Percentiles rank a stretch among this genome's conserved stretches.
Evolutionary conservation across 1,139 yeast genomes (phyloP).

Genomic region (Sugiyamaella neomexicana): DNA sequence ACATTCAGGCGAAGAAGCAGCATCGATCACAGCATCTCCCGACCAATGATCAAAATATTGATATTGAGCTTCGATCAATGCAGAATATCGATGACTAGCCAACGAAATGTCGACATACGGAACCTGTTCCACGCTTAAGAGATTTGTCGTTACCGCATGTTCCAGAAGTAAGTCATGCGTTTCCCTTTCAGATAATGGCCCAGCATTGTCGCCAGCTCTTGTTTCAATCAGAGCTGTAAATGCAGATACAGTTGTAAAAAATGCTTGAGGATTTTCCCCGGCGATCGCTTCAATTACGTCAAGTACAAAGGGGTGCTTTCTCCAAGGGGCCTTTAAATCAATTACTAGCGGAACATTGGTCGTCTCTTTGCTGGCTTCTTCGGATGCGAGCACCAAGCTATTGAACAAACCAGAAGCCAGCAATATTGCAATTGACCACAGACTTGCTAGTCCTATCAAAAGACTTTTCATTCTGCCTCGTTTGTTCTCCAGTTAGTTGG

Average conservation of each 20-base stretch:
- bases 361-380: background rate
- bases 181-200: slow-evolving; percentile 42
- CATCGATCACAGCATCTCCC: slow-evolving; percentile 26
- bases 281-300: slow-evolving; percentile 55
- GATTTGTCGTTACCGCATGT: slow-evolving; percentile 35
- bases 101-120: slow-evolving; percentile 53
- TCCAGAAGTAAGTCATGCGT: slow-evolving; percentile 44
- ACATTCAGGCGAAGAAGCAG: slow-evolving; percentile 32
- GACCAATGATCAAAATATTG: slow-evolving; percentile 47
- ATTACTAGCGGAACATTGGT: slow-evolving; percentile 18
- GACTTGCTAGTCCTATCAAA: background rate
- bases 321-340: slow-evolving; percentile 37
- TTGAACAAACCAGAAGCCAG: background rate
- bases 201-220: slow-evolving; percentile 22
- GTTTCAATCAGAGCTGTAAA: slow-evolving; percentile 37
- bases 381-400: background rate
- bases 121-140: slow-evolving; percentile 28
- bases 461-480: background rate
- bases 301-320: slow-evolving; percentile 49
- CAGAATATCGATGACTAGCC: slow-evolving; percentile 55
- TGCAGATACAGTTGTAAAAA: slow-evolving; percentile 48
- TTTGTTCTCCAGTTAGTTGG: background rate
- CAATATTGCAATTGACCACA: background rate
- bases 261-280: slow-evolving; percentile 51
- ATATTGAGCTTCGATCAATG: slow-evolving; percentile 66